Evolutionary conservation across 1,139 yeast genomes (phyloP).

Genomic region (Suhomyces panamericanus): DNA sequence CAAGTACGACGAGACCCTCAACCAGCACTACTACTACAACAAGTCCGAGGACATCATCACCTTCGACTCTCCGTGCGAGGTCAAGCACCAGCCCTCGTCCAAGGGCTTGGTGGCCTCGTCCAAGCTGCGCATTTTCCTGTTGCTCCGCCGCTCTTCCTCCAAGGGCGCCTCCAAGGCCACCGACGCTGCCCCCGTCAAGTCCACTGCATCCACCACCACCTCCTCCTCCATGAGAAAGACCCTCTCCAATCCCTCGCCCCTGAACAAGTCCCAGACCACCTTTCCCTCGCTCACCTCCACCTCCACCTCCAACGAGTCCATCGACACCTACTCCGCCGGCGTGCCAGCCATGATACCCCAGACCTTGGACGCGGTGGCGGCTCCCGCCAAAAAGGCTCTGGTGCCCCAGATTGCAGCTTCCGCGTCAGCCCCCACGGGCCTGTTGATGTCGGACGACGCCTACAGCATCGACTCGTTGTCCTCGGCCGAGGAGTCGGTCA

Average conservation of each 20-base stretch:
- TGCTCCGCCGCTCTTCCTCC: constrained; percentile 4
- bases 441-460: constrained; percentile 9
- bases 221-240: not conserved
- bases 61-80: constrained; percentile 47
- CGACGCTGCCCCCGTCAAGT: no score
- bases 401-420: constrained; percentile 19
- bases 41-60: constrained; percentile 31
- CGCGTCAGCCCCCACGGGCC: constrained; percentile 11
- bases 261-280: constrained; percentile 7
- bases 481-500: constrained; percentile 21
- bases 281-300: constrained; percentile 16
- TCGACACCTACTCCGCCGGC: constrained; percentile 4
- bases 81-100: constrained; percentile 19
- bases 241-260: constrained; percentile 17
- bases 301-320: constrained; percentile 10
- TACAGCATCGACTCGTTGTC: constrained; percentile 23
- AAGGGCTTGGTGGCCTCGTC: constrained; percentile 1
- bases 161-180: constrained; percentile 1
- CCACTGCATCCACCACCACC: not conserved
- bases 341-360: constrained; percentile 14
- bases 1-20: constrained; percentile 33
- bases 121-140: constrained; percentile 7
- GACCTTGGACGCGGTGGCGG: not conserved
- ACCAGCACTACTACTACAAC: constrained; percentile 41
- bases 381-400: no score